Evolutionary conservation across 306 rosid species (phyloP).

Genomic region (Corylus heterophylla): DNA sequence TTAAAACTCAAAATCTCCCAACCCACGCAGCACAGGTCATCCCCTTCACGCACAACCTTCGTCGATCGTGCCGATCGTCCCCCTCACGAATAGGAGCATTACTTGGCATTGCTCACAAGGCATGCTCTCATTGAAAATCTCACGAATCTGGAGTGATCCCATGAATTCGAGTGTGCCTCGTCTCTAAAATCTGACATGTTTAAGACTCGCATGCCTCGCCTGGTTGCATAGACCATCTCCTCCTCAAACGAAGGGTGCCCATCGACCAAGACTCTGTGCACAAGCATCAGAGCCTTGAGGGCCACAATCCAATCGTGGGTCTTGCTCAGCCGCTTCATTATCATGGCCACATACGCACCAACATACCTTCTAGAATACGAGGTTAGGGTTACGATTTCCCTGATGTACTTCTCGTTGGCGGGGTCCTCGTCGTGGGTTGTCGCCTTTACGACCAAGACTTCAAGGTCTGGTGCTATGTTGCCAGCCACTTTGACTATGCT

Average conservation of each 20-base stretch:
- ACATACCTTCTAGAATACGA: slow-evolving; percentile 57
- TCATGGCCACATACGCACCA: slow-evolving; percentile 51
- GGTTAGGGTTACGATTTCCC: slow-evolving; percentile 60
- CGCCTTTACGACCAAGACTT: slow-evolving; percentile 81
- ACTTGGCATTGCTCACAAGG: too few species aligned
- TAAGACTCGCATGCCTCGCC: slow-evolving; percentile 61
- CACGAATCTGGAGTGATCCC: slow-evolving; percentile 76
- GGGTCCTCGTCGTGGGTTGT: slow-evolving; percentile 76
- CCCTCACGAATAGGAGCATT: too few species aligned
- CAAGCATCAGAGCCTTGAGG: slow-evolving; percentile 70
- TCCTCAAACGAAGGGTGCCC: slow-evolving; percentile 77
- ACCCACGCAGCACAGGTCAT: too few species aligned
- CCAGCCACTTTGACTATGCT: too few species aligned
- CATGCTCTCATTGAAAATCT: slow-evolving; percentile 30
- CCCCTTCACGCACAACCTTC: too few species aligned
- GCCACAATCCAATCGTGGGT: slow-evolving; percentile 93
- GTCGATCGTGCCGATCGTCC: too few species aligned
- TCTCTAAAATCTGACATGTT: slow-evolving; percentile 73
- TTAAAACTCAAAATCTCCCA: too few species aligned
- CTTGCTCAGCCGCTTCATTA: slow-evolving; percentile 64
- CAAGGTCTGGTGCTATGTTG: slow-evolving; percentile 25
- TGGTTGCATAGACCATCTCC: slow-evolving; percentile 54
- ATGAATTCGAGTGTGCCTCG: slow-evolving; percentile 76
- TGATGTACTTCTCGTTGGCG: slow-evolving; percentile 64
- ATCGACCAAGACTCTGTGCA: slow-evolving; percentile 65